These are phyloP conservation scores for Cercophora sp. DNA, from an alignment of 495 filamentous ascomycete genomes.

Conservation along the genomic window DNA sequence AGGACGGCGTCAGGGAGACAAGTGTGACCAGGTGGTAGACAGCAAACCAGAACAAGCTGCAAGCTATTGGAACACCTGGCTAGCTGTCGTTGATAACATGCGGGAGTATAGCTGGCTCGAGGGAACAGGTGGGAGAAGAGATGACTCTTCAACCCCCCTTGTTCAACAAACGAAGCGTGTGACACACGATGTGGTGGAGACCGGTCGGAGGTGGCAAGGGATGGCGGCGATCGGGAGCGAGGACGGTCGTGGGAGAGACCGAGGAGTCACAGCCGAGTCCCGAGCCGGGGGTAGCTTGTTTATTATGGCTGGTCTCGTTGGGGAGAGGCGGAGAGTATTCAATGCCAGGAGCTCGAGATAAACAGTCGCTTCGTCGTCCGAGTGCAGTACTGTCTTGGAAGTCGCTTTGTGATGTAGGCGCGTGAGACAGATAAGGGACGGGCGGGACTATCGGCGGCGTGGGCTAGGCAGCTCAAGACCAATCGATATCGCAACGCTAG, in stretches of 20 bases:
- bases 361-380: not conserved
- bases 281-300: not conserved
- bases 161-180: constrained; percentile 29
- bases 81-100: constrained; percentile 39
- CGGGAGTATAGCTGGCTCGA: constrained; percentile 28
- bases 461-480: constrained; percentile 2
- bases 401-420: not conserved
- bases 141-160: constrained; percentile 46
- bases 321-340: not conserved
- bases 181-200: constrained; percentile 30
- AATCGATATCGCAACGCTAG: constrained; percentile 6
- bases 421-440: constrained; percentile 6
- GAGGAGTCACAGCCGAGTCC: constrained; percentile 7
- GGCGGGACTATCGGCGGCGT: constrained; percentile 4
- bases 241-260: constrained; percentile 9
- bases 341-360: constrained; percentile 9
- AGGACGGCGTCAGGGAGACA: not conserved
- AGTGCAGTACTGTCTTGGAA: not conserved
- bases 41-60: constrained; percentile 26
- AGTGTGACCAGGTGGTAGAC: constrained; percentile 33
- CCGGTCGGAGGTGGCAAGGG: constrained; percentile 21
- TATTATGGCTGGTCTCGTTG: not conserved
- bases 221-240: constrained; percentile 16
- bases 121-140: constrained; percentile 45
- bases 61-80: constrained; percentile 38